A percentile compares a stretch with the other conserved stretches of the same genome.
phyloP scores from a whole-genome alignment of 768 basidiomycete species.

The Goffeauzyma gilvescens region DNA sequence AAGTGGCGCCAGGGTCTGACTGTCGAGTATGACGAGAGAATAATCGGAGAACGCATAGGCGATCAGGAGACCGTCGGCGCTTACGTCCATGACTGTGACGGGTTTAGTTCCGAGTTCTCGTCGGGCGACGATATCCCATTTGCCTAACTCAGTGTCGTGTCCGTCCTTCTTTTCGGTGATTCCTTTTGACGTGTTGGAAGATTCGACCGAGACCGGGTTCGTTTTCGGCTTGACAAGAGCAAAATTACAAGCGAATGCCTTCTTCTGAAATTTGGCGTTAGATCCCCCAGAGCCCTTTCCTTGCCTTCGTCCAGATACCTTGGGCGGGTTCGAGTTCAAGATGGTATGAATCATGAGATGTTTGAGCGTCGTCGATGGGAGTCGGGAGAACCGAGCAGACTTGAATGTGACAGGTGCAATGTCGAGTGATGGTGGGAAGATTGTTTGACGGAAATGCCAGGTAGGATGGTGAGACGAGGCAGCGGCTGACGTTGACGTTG shows the following conservation, averaged over 20 bases:
- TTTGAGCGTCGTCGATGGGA: background rate
- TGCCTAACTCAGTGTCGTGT: constrained; percentile 38
- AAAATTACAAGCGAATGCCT: constrained; percentile 2
- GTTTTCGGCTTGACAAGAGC: constrained; percentile 1
- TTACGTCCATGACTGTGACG: constrained; percentile 72
- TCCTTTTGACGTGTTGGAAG: background rate
- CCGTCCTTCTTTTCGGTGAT: background rate
- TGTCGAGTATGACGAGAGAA: constrained; percentile 64
- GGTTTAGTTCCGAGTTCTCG: constrained; percentile 61
- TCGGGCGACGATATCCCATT: constrained; percentile 48
- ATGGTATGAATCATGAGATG: background rate
- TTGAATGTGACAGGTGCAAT: background rate
- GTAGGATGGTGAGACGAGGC: constrained; percentile 1
- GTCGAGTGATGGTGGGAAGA: background rate
- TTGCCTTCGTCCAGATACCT: constrained; percentile 8
- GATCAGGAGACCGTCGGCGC: constrained; percentile 59
- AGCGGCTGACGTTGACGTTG: constrained; percentile 14
- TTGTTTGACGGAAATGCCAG: constrained; percentile 1
- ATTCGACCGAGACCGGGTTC: background rate
- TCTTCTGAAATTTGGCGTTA: too few relatives aligned
- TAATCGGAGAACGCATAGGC: constrained; percentile 77
- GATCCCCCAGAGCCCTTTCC: too few relatives aligned
- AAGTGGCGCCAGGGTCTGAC: constrained; percentile 59
- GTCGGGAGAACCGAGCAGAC: background rate
- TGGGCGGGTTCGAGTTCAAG: background rate